A percentile compares a stretch with the other conserved stretches of the same genome.
These are phyloP conservation scores for Neckera pumila DNA, from an alignment of 225 moss, liverwort and hornwort genomes.

Conservation along the genomic window DNA sequence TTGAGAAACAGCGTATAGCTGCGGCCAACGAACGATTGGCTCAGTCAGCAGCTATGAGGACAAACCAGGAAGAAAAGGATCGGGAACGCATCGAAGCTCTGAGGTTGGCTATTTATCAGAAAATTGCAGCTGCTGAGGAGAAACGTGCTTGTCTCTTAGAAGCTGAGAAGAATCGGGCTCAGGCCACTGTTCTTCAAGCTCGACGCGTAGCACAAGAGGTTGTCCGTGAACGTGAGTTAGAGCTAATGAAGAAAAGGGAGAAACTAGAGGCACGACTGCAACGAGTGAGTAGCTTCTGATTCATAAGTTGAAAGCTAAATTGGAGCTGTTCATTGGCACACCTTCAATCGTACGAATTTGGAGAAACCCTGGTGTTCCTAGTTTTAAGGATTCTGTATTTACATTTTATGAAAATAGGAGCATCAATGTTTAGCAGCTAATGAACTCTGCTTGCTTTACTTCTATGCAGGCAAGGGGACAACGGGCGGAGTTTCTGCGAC, in stretches of 20 bases:
- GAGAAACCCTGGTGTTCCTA: not conserved
- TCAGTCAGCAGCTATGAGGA: conserved; percentile 70
- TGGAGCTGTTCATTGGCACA: not conserved
- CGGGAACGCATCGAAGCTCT: conserved; percentile 82
- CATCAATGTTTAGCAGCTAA: not conserved
- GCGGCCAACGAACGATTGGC: conserved; percentile 84
- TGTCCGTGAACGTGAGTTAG: conserved; percentile 79
- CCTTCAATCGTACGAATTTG: not conserved
- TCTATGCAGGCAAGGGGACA: conserved; percentile 66
- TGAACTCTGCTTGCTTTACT: not conserved
- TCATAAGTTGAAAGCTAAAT: not conserved
- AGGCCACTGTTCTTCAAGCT: conserved; percentile 87
- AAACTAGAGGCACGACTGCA: conserved; percentile 91
- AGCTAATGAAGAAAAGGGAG: conserved; percentile 75
- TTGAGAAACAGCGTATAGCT: conserved; percentile 88
- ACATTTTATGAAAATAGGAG: not conserved
- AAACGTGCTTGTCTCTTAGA: conserved; percentile 81
- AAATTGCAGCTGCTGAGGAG: conserved; percentile 94
- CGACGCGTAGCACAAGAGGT: conserved; percentile 86
- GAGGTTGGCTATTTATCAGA: conserved; percentile 64
- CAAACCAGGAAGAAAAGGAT: conserved; percentile 84
- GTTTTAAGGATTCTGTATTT: not conserved
- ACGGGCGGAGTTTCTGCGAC: conserved; percentile 85
- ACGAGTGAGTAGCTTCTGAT: conserved; percentile 32
- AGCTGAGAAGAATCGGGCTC: conserved; percentile 89